These are phyloP conservation scores for Dendrothele bispora DNA, from an alignment of 768 basidiomycete genomes.

Conservation along the genomic window DNA sequence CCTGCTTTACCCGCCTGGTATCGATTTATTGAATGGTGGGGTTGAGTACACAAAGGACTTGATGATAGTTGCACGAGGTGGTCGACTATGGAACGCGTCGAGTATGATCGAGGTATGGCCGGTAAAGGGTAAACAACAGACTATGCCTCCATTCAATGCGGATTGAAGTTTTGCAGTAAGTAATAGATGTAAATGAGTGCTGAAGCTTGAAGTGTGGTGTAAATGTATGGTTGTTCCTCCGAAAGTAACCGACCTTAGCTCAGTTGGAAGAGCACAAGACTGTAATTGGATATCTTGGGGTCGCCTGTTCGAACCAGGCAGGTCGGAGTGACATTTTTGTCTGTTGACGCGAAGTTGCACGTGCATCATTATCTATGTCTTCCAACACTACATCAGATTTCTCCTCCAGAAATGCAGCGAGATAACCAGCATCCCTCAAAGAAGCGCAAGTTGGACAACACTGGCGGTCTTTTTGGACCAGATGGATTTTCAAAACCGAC, in stretches of 20 bases:
- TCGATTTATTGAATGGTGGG: constrained; percentile 56
- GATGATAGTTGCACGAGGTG: constrained; percentile 58
- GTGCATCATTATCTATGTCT: no score
- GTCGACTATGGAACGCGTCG: constrained; percentile 65
- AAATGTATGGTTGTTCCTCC: no score
- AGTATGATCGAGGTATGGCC: constrained; percentile 76
- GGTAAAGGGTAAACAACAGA: constrained; percentile 51
- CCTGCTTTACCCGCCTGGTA: constrained; percentile 58
- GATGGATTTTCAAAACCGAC: constrained; percentile 5
- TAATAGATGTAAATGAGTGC: no score
- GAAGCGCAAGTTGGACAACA: constrained; percentile 1
- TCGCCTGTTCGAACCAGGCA: no score
- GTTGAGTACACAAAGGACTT: constrained; percentile 52
- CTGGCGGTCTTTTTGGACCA: not conserved
- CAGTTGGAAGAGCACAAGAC: constrained; percentile 54
- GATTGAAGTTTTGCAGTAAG: no score
- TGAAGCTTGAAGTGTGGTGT: no score
- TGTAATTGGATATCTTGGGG: no score
- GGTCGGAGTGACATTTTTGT: no score
- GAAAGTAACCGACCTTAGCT: constrained; percentile 49
- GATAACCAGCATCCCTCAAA: no score
- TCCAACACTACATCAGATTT: no score
- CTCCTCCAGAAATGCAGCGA: no score
- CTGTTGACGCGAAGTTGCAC: no score
- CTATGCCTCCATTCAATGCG: constrained; percentile 55